Percentiles rank a stretch among this genome's conserved stretches.
Conservation (phyloP, 768 basidiomycete genomes). For the Mrakia hoshinonis region DNA sequence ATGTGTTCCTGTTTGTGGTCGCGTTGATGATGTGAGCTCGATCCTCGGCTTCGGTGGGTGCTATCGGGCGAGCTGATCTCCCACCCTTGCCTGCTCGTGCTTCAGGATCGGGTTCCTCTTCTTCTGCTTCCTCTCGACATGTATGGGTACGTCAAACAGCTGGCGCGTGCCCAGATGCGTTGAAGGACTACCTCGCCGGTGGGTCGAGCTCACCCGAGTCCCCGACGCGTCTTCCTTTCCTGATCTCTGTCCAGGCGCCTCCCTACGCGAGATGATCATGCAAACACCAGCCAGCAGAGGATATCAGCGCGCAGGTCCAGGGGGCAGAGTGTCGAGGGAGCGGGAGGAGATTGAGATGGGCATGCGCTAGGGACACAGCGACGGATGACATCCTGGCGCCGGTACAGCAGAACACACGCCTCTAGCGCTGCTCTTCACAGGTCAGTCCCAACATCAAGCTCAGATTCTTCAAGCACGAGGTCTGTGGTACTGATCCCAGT, state of each 20-base stretch:
- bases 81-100: background rate
- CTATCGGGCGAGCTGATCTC: background rate
- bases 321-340: background rate
- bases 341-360: constrained; percentile 13
- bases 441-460: no score
- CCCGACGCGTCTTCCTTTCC: background rate
- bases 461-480: no score
- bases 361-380: background rate
- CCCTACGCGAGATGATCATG: constrained; percentile 5
- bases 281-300: background rate
- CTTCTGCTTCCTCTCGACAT: constrained; percentile 9
- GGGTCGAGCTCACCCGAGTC: background rate
- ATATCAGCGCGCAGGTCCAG: background rate
- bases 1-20: background rate
- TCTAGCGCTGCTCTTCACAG: no score
- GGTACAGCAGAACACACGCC: no score
- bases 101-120: background rate
- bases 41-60: background rate
- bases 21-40: background rate
- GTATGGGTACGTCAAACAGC: background rate
- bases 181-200: background rate
- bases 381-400: background rate
- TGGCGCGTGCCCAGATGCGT: background rate
- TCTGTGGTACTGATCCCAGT: no score
- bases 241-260: background rate